These are phyloP conservation scores for Scenedesmus sp. DNA, from an alignment of 163 green algal species.

Conservation along the genomic window DNA sequence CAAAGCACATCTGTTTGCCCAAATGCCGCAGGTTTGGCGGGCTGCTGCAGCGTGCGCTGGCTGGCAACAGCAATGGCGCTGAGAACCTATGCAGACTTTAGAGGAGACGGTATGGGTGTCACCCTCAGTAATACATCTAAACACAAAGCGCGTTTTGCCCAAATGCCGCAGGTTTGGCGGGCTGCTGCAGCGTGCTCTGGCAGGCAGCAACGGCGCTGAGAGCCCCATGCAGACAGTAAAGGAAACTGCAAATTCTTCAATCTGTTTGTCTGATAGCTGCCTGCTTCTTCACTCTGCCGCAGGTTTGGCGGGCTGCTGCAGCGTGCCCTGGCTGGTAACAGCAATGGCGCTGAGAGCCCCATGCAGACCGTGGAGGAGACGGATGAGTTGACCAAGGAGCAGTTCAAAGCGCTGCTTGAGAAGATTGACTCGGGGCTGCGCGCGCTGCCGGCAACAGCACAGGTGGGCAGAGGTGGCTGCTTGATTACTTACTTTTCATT, in stretches of 20 bases:
- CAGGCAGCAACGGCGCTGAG: background rate
- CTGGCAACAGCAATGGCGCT: slow-evolving; percentile 3
- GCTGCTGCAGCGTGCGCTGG: slow-evolving; percentile 50
- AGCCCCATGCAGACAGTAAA: background rate
- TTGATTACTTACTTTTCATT: background rate
- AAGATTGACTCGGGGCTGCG: slow-evolving; percentile 87
- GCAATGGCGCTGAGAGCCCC: slow-evolving; percentile 21
- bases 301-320: slow-evolving; percentile 50
- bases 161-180: slow-evolving; percentile 27
- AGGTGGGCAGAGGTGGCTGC: slow-evolving; percentile 58
- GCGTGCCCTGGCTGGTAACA: slow-evolving; percentile 41
- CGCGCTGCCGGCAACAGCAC: slow-evolving; percentile 87
- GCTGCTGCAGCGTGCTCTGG: slow-evolving; percentile 47
- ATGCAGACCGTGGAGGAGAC: slow-evolving; percentile 62
- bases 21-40: slow-evolving; percentile 11
- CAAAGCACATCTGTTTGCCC: background rate
- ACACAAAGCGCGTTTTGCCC: no score
- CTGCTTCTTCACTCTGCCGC: background rate
- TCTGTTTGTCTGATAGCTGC: background rate
- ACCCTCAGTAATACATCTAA: no score
- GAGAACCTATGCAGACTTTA: slow-evolving; percentile 55
- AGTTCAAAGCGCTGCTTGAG: slow-evolving; percentile 82
- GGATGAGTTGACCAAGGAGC: slow-evolving; percentile 69
- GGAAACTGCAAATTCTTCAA: no score
- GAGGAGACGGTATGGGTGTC: slow-evolving; percentile 64